phyloP scores from a whole-genome alignment of 441 rosid species.

The Kokia cookei region DNA sequence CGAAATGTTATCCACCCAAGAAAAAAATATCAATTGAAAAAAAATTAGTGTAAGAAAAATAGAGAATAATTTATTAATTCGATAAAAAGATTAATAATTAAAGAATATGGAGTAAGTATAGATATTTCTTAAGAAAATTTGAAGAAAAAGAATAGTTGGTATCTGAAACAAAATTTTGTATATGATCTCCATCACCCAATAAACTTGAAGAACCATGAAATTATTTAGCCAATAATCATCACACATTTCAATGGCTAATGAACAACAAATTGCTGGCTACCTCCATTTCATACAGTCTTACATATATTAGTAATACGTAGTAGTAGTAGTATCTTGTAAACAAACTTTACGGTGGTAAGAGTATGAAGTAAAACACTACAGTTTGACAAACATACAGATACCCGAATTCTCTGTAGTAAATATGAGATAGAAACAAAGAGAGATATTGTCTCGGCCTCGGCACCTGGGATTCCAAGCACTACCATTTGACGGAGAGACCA shows the following conservation, averaged over 20 bases:
- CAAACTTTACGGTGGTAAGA: neutral
- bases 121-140: too few relatives aligned
- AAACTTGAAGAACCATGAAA: neutral
- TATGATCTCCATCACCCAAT: neutral
- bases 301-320: neutral
- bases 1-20: too few relatives aligned
- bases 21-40: too few relatives aligned
- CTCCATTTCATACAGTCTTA: neutral
- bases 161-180: neutral
- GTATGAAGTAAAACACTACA: neutral
- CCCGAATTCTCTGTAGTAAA: neutral
- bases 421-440: neutral
- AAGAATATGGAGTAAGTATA: too few relatives aligned
- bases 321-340: neutral
- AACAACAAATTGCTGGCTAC: neutral
- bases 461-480: slow-evolving; percentile 1
- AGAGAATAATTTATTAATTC: too few relatives aligned
- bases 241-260: neutral
- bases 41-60: too few relatives aligned
- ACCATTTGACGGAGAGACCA: slow-evolving; percentile 6
- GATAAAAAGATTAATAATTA: too few relatives aligned
- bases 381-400: neutral
- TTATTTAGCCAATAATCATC: neutral
- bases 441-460: slow-evolving; percentile 1
- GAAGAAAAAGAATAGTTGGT: neutral